Base-by-base conservation (phyloP, 2,329 filamentous ascomycete species). In the Epichloe festucae region DNA sequence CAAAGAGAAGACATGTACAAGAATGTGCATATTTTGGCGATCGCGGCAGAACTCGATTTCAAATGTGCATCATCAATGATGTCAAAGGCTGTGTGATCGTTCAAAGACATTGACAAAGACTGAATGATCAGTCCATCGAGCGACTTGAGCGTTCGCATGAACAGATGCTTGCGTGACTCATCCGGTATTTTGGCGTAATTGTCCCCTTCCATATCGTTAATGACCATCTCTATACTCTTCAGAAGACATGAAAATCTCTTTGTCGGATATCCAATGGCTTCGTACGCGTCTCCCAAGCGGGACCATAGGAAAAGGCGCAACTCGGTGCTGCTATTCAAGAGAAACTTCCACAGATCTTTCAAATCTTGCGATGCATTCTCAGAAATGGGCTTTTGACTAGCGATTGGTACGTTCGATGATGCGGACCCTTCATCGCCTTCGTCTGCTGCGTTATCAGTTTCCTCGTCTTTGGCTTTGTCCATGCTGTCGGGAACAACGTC, bases 191-290 rank as follows among this genome's bases (percentile, higher is more conserved):
- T 69, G 10, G 77, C 71, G 58, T 82, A 82, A 8, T 89, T 70
- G 55, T 93, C 85, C 21, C 71, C 67, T 52, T 77, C 74, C 38
- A 81, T 68, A 54, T 81, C 77, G 19, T 72, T 73, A 3, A 93
- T 74, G 19, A 97, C 79, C 60, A 90, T 84, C 63, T 94, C 88
- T 46, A 97, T 87, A 57, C 87, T 88, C 58, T 86, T 84, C 34
- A 98, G 73, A 54, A 87, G 80, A 66, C 90, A 97, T 0, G 87
- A 94, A 34, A 96, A 81, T 14, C 93, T 83, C 65, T 95, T 96
- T 0, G 91, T 89, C 0, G 80, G 72, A 60, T 96, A 95, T 7
- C 86, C 79, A 54, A 98, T 95, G 7, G 78, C 79, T 49, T 82
- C 77, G 61, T 98, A 98, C 0, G 93, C 91, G 56, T 93, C 86